These are phyloP conservation scores for Rosa lucieae DNA, from an alignment of 306 rosid genomes.

Conservation along the genomic window DNA sequence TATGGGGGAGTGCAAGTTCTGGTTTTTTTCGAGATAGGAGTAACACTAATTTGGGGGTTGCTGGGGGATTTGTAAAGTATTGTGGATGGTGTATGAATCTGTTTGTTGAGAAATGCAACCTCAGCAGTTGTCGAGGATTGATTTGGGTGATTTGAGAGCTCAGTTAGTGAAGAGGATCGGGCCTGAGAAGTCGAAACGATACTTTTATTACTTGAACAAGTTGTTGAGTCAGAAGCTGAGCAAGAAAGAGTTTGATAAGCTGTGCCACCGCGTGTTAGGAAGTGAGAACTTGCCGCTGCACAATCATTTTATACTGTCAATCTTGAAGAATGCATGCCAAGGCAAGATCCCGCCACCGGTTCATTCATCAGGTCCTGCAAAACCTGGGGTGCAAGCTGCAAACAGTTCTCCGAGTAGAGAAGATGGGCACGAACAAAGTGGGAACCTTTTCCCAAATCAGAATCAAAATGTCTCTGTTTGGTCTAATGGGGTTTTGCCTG, in stretches of 20 bases:
- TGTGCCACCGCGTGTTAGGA: slow-evolving; percentile 71
- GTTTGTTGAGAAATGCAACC: slow-evolving; percentile 88
- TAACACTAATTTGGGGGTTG: slow-evolving; percentile 46
- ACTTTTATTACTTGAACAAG: slow-evolving; percentile 68
- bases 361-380: slow-evolving; percentile 46
- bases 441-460: slow-evolving; percentile 50
- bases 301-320: slow-evolving; percentile 76
- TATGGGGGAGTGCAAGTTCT: slow-evolving; percentile 51
- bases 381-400: slow-evolving; percentile 51
- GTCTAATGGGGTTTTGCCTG: slow-evolving; percentile 82
- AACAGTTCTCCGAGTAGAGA: slow-evolving; percentile 66
- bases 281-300: slow-evolving; percentile 82
- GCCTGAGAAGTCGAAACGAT: slow-evolving; percentile 65
- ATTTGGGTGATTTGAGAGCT: slow-evolving; percentile 84
- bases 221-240: slow-evolving; percentile 83
- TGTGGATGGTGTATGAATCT: slow-evolving; percentile 73
- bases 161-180: slow-evolving; percentile 85
- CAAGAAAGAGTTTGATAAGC: slow-evolving; percentile 79
- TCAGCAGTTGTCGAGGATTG: slow-evolving; percentile 83
- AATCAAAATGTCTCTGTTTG: slow-evolving; percentile 60
- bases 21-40: slow-evolving; percentile 53
- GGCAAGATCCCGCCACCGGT: slow-evolving; percentile 86
- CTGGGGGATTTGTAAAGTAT: slow-evolving; percentile 39
- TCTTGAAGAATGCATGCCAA: slow-evolving; percentile 84
- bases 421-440: slow-evolving; percentile 71